These are phyloP conservation scores for Chlorophyllum brunneum DNA, from an alignment of 768 basidiomycete genomes.

Conservation along the genomic window DNA sequence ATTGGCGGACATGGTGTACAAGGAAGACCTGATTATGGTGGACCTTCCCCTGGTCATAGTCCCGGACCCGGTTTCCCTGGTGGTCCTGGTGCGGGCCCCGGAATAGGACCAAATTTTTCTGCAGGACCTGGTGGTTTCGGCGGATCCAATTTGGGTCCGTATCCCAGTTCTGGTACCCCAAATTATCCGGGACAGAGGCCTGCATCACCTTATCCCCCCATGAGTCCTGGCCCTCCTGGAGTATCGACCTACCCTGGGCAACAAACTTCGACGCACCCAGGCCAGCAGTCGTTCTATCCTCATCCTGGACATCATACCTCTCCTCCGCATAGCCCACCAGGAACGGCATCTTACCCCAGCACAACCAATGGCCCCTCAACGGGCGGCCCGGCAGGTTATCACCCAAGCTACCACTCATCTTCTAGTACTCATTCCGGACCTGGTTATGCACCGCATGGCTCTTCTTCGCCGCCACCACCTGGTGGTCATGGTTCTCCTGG, in stretches of 20 bases:
- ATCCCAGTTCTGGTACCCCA: not conserved
- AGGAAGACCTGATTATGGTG: conserved; percentile 11
- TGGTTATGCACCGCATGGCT: not conserved
- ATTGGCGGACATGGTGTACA: conserved; percentile 11
- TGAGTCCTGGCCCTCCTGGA: not conserved
- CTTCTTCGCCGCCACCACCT: conserved; percentile 8
- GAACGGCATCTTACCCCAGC: not conserved
- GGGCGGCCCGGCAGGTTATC: not conserved
- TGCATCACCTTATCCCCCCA: not conserved
- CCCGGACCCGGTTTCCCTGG: not conserved
- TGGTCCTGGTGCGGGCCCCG: not conserved
- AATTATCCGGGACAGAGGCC: conserved; percentile 5
- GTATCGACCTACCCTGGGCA: not conserved
- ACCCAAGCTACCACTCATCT: not conserved
- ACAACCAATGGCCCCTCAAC: not conserved
- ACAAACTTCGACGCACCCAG: conserved; percentile 10
- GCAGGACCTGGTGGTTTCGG: not conserved
- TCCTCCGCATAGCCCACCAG: conserved; percentile 21
- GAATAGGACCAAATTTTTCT: not conserved
- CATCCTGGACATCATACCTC: conserved; percentile 17
- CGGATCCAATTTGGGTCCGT: not conserved
- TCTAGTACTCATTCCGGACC: too few species aligned
- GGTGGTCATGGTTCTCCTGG: conserved; percentile 14
- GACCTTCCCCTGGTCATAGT: conserved; percentile 1
- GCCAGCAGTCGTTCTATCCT: conserved; percentile 3